Base-by-base conservation (phyloP, 768 basidiomycete genomes). In the Kwoniella europaea region DNA sequence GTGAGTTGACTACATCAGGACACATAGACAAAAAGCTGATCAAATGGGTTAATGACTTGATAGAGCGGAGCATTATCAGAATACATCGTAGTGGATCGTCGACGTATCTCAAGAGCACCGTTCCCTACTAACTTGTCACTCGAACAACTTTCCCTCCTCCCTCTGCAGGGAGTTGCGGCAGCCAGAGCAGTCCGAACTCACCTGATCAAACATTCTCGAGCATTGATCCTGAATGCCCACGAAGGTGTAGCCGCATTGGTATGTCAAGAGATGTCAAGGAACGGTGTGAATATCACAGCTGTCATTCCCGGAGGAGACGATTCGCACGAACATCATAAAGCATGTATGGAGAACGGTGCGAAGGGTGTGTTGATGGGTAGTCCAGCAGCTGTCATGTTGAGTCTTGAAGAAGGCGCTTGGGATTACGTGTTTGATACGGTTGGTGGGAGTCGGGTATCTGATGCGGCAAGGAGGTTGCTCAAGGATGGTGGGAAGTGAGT, bases 41-140 rank as follows among this genome's bases (percentile, higher is more conserved):
- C 35, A 6, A 35, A 7, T 35, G 35, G 35, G 35, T 35, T 7
- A 4, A 35, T 35, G 35, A 35, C 3, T 6, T 4, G 70, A 60
- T 73, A 94, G 92, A 90, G 89, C 74, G 94, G 94, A 60, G 92
- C 92, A 6, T 86, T 96, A 22, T 87, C 92, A n/a, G 92, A 97
- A 84, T 96, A 93, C 85, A 88, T 96, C 70, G 86, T 92, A 27
- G 87, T 90, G 24, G 92, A 96, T 78, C 88, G 91, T 35, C 91
- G 90, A 77, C 88, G 91, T 15, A 83, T 95, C 1, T 88, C 90
- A 71, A 87, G 91, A 16, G 88, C 91, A 10, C 91, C 92, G 0
- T 87, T 90, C 74, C 90, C 90, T 76, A 82, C 79, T 24, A 72
- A 76, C 24, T 79, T 89, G 35, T 85, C 89, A 1, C 82, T 93